These are phyloP conservation scores for Thraustochytrium aureum DNA, from an alignment of 352 stramenopile species.

Conservation along the genomic window DNA sequence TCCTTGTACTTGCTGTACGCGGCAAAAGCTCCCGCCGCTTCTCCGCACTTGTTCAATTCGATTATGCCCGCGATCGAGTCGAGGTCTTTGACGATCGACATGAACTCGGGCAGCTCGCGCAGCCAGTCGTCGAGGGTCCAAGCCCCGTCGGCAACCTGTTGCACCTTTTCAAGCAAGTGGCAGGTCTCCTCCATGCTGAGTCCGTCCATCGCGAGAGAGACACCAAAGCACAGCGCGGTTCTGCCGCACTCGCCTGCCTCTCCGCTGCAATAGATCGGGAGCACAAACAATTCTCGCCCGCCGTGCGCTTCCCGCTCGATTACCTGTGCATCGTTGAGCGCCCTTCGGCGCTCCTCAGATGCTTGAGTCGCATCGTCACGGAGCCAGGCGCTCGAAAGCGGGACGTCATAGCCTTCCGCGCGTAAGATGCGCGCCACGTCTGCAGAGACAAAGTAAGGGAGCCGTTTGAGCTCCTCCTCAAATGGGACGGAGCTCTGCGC, in stretches of 20 bases:
- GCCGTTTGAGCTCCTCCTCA: conserved; percentile 12
- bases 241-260: conserved; percentile 26
- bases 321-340: background rate
- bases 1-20: conserved; percentile 22
- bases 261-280: conserved; percentile 15
- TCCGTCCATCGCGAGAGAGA: conserved; percentile 33
- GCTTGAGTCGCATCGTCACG: background rate
- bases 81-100: conserved; percentile 24
- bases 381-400: background rate
- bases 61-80: conserved; percentile 31
- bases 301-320: too few relatives aligned
- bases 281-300: conserved; percentile 10
- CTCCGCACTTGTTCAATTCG: background rate
- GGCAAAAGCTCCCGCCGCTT: background rate
- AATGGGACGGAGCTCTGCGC: background rate
- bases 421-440: conserved; percentile 19
- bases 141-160: conserved; percentile 6
- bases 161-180: conserved; percentile 42
- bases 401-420: conserved; percentile 14
- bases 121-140: conserved; percentile 49
- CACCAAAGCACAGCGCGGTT: conserved; percentile 12
- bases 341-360: background rate
- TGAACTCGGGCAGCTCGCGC: conserved; percentile 28
- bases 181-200: conserved; percentile 47
- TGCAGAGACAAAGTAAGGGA: conserved; percentile 35